phyloP scores from a whole-genome alignment of 192 early-diverging fungal genomes.

The Linnemannia elongata region DNA sequence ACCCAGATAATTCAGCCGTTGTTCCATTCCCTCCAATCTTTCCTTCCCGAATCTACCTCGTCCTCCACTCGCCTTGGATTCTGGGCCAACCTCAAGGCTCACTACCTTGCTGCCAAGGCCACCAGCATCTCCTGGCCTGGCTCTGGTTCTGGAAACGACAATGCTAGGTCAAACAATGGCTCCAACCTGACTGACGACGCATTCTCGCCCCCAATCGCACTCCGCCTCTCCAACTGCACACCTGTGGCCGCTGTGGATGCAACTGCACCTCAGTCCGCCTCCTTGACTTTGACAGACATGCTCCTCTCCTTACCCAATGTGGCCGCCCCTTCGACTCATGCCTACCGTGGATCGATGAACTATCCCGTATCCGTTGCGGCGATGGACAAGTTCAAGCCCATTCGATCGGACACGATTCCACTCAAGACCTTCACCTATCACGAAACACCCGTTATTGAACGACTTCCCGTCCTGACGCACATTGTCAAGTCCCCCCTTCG shows the following conservation, averaged over 20 bases:
- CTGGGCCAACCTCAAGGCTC: conserved; percentile 54
- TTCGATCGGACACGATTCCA: conserved; percentile 48
- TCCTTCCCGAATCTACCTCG: conserved; percentile 42
- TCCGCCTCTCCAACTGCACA: conserved; percentile 31
- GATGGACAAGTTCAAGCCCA: conserved; percentile 46
- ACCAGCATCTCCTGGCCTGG: conserved; percentile 29
- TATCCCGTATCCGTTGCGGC: conserved; percentile 47
- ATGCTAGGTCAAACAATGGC: not conserved
- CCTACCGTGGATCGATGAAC: conserved; percentile 32
- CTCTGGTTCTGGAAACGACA: not conserved
- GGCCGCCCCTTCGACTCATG: conserved; percentile 18
- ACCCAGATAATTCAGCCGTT: conserved; percentile 34
- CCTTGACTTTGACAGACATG: conserved; percentile 32
- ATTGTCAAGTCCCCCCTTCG: not conserved
- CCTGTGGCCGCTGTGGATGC: conserved; percentile 41
- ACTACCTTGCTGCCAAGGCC: conserved; percentile 34
- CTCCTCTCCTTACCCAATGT: conserved; percentile 47
- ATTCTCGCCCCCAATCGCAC: conserved; percentile 40
- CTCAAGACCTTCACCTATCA: conserved; percentile 54
- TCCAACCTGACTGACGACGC: not conserved
- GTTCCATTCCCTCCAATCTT: conserved; percentile 35
- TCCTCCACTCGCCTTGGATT: conserved; percentile 41
- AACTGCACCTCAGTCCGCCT: conserved; percentile 33
- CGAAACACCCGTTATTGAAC: conserved; percentile 50
- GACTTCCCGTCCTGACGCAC: conserved; percentile 17